Conservation (phyloP, 768 basidiomycete genomes). For the Tremella yokohamensis region DNA sequence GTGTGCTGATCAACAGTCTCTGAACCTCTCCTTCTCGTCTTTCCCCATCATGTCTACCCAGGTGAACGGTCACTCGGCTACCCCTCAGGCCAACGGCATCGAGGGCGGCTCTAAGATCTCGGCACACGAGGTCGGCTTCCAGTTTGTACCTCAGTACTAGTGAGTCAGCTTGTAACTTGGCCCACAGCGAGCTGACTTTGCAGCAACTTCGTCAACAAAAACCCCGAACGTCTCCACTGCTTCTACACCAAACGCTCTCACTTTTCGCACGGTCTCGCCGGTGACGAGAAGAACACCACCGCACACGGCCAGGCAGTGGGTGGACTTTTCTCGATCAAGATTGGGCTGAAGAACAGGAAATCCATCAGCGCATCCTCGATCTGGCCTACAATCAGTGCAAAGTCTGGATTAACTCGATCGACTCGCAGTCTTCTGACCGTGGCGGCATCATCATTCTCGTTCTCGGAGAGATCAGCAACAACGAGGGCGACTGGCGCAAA, state of each 20-base stretch:
- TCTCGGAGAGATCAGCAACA: constrained; percentile 98
- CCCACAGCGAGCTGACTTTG: background rate
- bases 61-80: constrained; percentile 36
- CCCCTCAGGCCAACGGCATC: constrained; percentile 8
- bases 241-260: constrained; percentile 98
- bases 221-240: constrained; percentile 92
- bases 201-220: constrained; percentile 91
- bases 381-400: constrained; percentile 96
- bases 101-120: constrained; percentile 31
- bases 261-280: constrained; percentile 95
- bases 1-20: background rate
- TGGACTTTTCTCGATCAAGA: constrained; percentile 16
- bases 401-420: constrained; percentile 97
- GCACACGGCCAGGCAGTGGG: constrained; percentile 89
- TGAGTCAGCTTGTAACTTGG: constrained; percentile 28
- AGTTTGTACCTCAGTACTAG: constrained; percentile 99
- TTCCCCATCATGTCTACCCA: constrained; percentile 20
- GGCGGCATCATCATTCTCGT: constrained; percentile 98
- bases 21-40: background rate
- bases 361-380: constrained; percentile 90
- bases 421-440: constrained; percentile 89
- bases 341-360: constrained; percentile 63
- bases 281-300: constrained; percentile 75
- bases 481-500: constrained; percentile 81
- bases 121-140: constrained; percentile 91